Base-by-base conservation (phyloP, 108 stramenopile genomes). In the Skeletonema potamos region DNA sequence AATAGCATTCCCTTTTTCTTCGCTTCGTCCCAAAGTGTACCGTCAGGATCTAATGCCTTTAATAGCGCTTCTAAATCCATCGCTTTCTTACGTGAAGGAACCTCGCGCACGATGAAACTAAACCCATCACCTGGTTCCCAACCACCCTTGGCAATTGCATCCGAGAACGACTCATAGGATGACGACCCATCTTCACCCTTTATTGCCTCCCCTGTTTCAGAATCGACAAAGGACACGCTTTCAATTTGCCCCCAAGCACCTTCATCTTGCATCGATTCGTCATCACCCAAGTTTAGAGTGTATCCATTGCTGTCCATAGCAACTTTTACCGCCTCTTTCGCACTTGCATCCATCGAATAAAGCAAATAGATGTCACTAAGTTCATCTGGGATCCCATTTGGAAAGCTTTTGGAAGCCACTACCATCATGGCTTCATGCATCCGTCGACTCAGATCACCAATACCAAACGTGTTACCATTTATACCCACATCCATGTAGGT, bases 241-340 rank as follows among this genome's bases (percentile, higher is more conserved):
- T 94, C 93, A 2, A 94, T 73, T 29, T 79, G 79, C 3, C 87
- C 93, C 93, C 93, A 94, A 77, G 81, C 72, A 5, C 87, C 89
- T 72, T 85, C 78, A 75, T 88, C 85, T 66, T 91, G 83, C 68
- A 74, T 79, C 34, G 82, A 84, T 27, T 85, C 73, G 58, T 78
- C 65, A 54, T 87, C 85, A 10, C 76, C 75, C 18, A 88, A 56
- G 39, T 83, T 74, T 70, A 92, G 66, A 43, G 84, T 82, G 36
- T 87, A 73, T 27, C 90, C 90, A 70, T 92, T 90, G 51, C 84
- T 83, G 20, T 77, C 64, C 65, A 94, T 75, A n/a, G 93, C 91
- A 6, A 75, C 88, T 64, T 74, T 69, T n/a, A 85, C 85, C 13
- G 89, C 93, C 70, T 94, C 90, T 60, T 92, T 92, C 29, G 93